A percentile compares a stretch with the other conserved stretches of the same genome.
Conservation (phyloP, 352 stramenopile species). For the Pythium phragmiticola region DNA sequence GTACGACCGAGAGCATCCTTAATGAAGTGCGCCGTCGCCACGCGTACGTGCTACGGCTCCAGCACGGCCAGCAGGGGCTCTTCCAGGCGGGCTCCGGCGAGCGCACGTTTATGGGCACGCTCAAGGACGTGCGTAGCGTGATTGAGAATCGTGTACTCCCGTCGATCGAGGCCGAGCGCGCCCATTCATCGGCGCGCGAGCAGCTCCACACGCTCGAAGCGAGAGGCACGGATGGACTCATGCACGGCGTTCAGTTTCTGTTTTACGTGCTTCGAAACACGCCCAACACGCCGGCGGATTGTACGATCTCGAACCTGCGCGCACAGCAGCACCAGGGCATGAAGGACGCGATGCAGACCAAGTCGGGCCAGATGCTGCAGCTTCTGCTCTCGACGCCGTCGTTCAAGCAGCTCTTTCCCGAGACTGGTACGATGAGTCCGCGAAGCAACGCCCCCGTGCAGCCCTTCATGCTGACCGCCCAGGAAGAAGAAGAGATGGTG, state of each 20-base stretch:
- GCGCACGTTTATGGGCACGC: conserved; percentile 69
- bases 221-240: conserved; percentile 72
- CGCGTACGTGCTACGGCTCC: conserved; percentile 71
- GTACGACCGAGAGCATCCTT: conserved; percentile 75
- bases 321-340: conserved; percentile 80
- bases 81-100: conserved; percentile 78
- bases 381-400: conserved; percentile 77
- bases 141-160: conserved; percentile 76
- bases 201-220: conserved; percentile 80
- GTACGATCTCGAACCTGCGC: conserved; percentile 82
- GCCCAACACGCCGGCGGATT: conserved; percentile 78
- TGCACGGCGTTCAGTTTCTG: conserved; percentile 86
- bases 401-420: conserved; percentile 76
- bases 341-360: conserved; percentile 84
- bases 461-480: conserved; percentile 60
- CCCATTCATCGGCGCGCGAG: conserved; percentile 78
- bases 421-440: conserved; percentile 36
- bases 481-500: conserved; percentile 73
- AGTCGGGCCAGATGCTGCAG: conserved; percentile 83
- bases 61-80: conserved; percentile 79
- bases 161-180: conserved; percentile 78
- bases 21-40: conserved; percentile 74
- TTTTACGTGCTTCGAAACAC: conserved; percentile 87
- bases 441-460: conserved; percentile 34
- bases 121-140: conserved; percentile 82